Evolutionary conservation across 441 rosid genomes (phyloP).

Genomic region (Bruguiera hainesii): DNA sequence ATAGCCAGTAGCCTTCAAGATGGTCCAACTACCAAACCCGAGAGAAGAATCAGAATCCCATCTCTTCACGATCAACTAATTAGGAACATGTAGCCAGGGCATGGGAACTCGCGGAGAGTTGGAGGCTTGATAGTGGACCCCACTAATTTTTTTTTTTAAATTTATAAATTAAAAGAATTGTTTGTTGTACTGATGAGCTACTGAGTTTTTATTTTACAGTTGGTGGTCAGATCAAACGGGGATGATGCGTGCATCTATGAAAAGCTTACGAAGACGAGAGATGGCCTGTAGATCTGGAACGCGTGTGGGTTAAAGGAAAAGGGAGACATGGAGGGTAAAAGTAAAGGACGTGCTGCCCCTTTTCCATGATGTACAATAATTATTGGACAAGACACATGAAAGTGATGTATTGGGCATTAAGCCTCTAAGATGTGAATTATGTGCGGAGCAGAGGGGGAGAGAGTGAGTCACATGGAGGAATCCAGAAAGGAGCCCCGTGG

Average conservation of each 20-base stretch:
- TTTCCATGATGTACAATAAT: constrained; percentile 10
- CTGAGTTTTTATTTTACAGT: neutral
- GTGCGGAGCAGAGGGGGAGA: neutral
- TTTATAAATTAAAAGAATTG: no score
- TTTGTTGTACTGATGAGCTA: no score
- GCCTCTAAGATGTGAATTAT: neutral
- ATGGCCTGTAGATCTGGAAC: constrained; percentile 27
- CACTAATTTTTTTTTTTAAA: no score
- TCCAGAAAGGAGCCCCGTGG: constrained; percentile 17
- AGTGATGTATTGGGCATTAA: constrained; percentile 5
- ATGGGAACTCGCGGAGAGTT: constrained; percentile 6
- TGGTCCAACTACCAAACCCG: constrained; percentile 30
- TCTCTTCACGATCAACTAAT: constrained; percentile 27
- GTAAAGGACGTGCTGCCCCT: constrained; percentile 7
- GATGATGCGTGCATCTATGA: constrained; percentile 9
- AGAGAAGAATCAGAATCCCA: constrained; percentile 43
- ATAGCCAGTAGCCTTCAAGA: constrained; percentile 23
- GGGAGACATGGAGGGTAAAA: constrained; percentile 4
- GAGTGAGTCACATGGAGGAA: constrained; percentile 32
- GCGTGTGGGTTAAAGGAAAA: constrained; percentile 35
- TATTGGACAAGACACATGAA: constrained; percentile 32
- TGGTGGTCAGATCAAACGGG: constrained; percentile 3
- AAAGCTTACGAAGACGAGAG: constrained; percentile 10
- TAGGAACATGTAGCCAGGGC: constrained; percentile 21
- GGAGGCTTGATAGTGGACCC: no score